These are phyloP conservation scores for Phytopythium litorale DNA, from an alignment of 352 stramenopile genomes.

Conservation along the genomic window DNA sequence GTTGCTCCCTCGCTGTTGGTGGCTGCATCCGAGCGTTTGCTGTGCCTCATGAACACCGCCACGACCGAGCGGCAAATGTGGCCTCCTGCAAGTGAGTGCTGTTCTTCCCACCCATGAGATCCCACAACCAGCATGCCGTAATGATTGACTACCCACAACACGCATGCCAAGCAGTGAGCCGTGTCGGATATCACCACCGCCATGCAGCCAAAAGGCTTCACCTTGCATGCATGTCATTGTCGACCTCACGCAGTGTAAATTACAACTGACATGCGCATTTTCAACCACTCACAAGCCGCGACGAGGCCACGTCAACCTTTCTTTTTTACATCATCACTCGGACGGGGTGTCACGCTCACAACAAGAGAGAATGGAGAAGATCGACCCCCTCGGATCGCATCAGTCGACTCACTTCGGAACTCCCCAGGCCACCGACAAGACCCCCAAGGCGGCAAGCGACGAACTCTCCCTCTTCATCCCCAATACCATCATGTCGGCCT, in stretches of 20 bases:
- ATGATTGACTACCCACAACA: neutral
- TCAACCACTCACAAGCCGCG: neutral
- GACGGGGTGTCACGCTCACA: slow-evolving; percentile 1
- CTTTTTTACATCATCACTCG: neutral
- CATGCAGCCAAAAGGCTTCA: too few species aligned
- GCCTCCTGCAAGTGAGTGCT: neutral
- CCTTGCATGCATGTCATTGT: too few species aligned
- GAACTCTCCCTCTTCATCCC: too few species aligned
- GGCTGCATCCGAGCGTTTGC: neutral
- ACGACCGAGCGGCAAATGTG: neutral
- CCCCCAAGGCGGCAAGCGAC: neutral
- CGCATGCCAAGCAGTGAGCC: too few species aligned
- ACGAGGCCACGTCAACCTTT: neutral
- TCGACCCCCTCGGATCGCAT: neutral
- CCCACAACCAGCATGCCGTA: neutral
- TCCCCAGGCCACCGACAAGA: neutral
- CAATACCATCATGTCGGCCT: slow-evolving; percentile 43
- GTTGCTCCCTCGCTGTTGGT: neutral
- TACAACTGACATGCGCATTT: neutral
- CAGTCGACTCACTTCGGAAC: neutral
- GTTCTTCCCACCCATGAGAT: neutral
- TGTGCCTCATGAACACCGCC: neutral
- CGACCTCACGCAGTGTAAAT: too few species aligned
- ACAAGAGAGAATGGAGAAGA: neutral
- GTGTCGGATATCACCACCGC: too few species aligned